Percentiles rank a stretch among this genome's conserved stretches.
phyloP scores from a whole-genome alignment of 2,329 filamentous ascomycete species.

The Claviceps cyperi region DNA sequence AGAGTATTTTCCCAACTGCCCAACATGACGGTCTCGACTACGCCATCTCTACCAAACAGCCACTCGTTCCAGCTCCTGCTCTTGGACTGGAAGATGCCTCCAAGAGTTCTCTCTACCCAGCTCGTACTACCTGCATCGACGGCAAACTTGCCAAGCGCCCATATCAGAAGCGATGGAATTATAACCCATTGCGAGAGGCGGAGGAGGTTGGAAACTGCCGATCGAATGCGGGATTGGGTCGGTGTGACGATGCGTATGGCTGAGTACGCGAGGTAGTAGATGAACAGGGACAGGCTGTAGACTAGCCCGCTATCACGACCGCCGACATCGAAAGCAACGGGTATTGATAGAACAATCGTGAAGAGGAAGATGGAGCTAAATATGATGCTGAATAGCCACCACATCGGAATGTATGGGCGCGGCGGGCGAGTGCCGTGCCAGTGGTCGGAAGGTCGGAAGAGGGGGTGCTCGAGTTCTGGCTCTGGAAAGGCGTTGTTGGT shows the following conservation, averaged over 20 bases:
- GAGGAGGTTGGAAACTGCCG: slow-evolving; percentile 53
- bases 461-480: not conserved
- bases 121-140: slow-evolving; percentile 65
- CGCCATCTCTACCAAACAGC: slow-evolving; percentile 74
- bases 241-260: slow-evolving; percentile 67
- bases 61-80: slow-evolving; percentile 62
- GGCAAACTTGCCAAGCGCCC: slow-evolving; percentile 89
- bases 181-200: slow-evolving; percentile 74
- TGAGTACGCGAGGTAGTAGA: slow-evolving; percentile 85
- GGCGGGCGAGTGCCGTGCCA: slow-evolving; percentile 11
- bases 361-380: slow-evolving; percentile 77
- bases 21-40: slow-evolving; percentile 67
- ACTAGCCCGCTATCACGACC: slow-evolving; percentile 87
- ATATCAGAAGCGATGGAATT: slow-evolving; percentile 77
- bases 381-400: slow-evolving; percentile 63
- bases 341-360: slow-evolving; percentile 88
- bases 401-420: slow-evolving; percentile 44
- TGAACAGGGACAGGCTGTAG: slow-evolving; percentile 77
- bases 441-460: slow-evolving; percentile 3
- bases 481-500: not conserved
- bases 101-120: slow-evolving; percentile 73
- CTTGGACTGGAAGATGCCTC: slow-evolving; percentile 45
- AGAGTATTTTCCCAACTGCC: slow-evolving; percentile 81
- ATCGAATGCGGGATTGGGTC: slow-evolving; percentile 60
- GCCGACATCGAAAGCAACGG: slow-evolving; percentile 94